Percentiles rank a stretch among this genome's conserved stretches.
Conservation (phyloP, 139 green algal species). For the Tetratostichococcus sp. region DNA sequence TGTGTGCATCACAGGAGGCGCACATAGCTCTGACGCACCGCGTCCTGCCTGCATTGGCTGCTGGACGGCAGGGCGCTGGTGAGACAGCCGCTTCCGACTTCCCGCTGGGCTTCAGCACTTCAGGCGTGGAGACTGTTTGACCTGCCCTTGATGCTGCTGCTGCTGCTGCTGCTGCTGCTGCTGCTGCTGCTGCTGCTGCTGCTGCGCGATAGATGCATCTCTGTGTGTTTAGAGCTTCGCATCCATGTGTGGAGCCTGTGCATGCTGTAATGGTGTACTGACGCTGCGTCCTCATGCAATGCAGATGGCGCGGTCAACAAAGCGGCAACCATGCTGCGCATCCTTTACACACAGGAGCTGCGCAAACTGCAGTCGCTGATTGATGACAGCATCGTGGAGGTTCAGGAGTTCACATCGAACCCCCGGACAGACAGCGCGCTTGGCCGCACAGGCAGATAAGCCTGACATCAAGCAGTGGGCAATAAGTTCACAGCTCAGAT, state of each 20-base stretch:
- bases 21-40: background rate
- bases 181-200: too few relatives aligned
- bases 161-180: too few relatives aligned
- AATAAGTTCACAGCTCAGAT: too few relatives aligned
- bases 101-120: slow-evolving; percentile 33
- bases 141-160: background rate
- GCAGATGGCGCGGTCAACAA: slow-evolving; percentile 45
- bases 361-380: slow-evolving; percentile 33
- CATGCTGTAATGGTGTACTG: background rate
- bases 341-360: slow-evolving; percentile 62
- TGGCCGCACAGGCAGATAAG: slow-evolving; percentile 48
- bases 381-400: slow-evolving; percentile 1
- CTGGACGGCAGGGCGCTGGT: background rate
- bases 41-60: background rate
- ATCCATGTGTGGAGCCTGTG: too few relatives aligned
- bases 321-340: slow-evolving; percentile 51
- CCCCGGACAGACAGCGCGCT: slow-evolving; percentile 51
- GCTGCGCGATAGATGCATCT: too few relatives aligned
- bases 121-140: background rate
- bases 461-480: too few relatives aligned
- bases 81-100: background rate
- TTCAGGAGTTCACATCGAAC: slow-evolving; percentile 59
- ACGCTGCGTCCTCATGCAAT: background rate
- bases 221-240: too few relatives aligned
- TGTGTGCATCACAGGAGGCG: background rate